A percentile compares a stretch with the other conserved stretches of the same genome.
phyloP scores from a whole-genome alignment of 2,329 filamentous ascomycete species.

The Ophiocordyceps camponoti-rufipedis region DNA sequence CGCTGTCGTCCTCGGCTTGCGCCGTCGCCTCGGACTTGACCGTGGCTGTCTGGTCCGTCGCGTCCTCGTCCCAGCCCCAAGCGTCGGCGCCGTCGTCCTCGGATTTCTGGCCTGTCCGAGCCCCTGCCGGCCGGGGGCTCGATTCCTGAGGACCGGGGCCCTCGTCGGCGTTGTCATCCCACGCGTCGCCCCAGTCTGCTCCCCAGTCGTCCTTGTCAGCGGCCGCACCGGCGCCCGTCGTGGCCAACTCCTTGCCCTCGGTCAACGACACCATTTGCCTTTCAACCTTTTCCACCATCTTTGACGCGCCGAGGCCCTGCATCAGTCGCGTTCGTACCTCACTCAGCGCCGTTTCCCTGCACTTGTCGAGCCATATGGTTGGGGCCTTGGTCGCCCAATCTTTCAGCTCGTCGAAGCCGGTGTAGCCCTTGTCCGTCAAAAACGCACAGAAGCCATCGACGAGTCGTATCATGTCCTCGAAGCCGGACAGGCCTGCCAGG shows the following conservation, averaged over 20 bases:
- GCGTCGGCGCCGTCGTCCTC: slow-evolving; percentile 40
- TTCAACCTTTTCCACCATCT: slow-evolving; percentile 66
- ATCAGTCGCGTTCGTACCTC: slow-evolving; percentile 52
- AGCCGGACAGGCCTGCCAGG: slow-evolving; percentile 49
- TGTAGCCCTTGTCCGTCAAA: slow-evolving; percentile 45
- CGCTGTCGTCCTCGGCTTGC: slow-evolving; percentile 27
- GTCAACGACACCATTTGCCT: slow-evolving; percentile 56
- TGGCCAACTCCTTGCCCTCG: slow-evolving; percentile 46
- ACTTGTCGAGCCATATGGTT: slow-evolving; percentile 69
- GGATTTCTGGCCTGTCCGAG: slow-evolving; percentile 3
- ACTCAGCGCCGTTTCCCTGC: slow-evolving; percentile 63
- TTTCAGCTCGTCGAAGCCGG: slow-evolving; percentile 41
- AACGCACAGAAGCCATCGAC: slow-evolving; percentile 45
- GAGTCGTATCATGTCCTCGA: slow-evolving; percentile 50
- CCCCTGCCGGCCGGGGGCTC: slow-evolving; percentile 4
- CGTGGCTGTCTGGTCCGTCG: slow-evolving; percentile 10
- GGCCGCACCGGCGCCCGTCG: slow-evolving; percentile 27
- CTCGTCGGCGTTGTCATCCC: slow-evolving; percentile 55
- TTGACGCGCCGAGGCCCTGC: slow-evolving; percentile 45
- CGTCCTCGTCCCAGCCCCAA: slow-evolving; percentile 70
- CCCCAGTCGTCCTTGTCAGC: slow-evolving; percentile 46
- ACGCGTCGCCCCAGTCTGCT: slow-evolving; percentile 61
- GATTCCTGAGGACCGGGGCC: slow-evolving; percentile 11
- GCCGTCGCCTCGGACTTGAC: not conserved
- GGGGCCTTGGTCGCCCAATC: slow-evolving; percentile 72